Base-by-base conservation (phyloP, 2,329 filamentous ascomycete species). In the Cladosporium sp. region DNA sequence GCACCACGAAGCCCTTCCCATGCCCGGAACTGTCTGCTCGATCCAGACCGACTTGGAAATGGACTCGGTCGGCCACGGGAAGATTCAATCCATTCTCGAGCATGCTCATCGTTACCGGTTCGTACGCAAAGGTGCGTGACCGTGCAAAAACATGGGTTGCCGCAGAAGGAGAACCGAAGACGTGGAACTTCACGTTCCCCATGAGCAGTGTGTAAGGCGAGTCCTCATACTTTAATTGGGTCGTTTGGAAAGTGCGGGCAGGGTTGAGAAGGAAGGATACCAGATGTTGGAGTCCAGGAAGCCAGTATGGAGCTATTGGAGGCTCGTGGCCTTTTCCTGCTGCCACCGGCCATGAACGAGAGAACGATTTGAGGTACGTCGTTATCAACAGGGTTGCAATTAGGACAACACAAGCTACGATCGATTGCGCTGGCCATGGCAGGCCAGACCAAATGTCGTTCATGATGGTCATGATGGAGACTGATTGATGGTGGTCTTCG, bases 31-130 rank as follows among this genome's bases (percentile, higher is more conserved):
- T 36, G 14, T 63, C 64, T 44, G 47, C 58, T 26, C 52, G 32
- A 26, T 51, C 36, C 38, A 41, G 12, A 26, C 41, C 41, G 21
- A 66, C 34, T 26, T 66, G 64, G 54, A 68, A 68, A 34, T 59
- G 63, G 2, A 60, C 38, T 15, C 52, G 58, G 21, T 68, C 66
- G 21, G 30, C 51, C 18, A 28, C n/a, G 1, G 66, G 66, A 12
- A 68, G 28, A 24, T 41, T 18, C 49, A 66, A 30, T 34, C 60
- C 67, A 47, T 68, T 68, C 28, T 68, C 65, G 57, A 68, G 52
- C 67, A 68, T 68, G 34, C 52, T 61, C 18, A 63, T 36, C 36
- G 65, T 55, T 18, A 68, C 67, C 3, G 67, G 67, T n/a, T 65
- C 67, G 51, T 67, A 68, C 12, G 62, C 36, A 24, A 67, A 68